phyloP scores from a whole-genome alignment of 2,329 filamentous ascomycete species.

The Nannizzia gypsea region DNA sequence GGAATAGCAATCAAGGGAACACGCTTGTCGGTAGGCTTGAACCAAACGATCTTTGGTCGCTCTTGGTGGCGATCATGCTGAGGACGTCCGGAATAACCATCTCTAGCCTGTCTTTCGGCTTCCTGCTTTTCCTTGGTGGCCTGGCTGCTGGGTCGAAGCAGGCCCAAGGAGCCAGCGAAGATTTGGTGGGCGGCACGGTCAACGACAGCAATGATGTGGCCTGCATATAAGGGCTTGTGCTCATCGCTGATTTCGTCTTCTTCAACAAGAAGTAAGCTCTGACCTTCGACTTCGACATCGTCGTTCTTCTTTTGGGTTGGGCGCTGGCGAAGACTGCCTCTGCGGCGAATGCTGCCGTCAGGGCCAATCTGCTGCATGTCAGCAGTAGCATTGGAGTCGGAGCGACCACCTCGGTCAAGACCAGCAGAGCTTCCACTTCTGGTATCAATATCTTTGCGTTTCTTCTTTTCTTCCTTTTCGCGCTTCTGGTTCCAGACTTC shows the following conservation, averaged over 20 bases:
- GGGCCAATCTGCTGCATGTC: constrained; percentile 50
- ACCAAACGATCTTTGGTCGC: constrained; percentile 99
- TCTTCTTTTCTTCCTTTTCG: constrained; percentile 99
- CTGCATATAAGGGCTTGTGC: constrained; percentile 92
- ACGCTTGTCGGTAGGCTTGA: constrained; percentile 98
- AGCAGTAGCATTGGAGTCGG: constrained; percentile 48
- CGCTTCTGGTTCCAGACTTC: constrained; percentile 98
- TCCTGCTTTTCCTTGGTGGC: constrained; percentile 99
- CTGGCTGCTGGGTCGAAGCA: constrained; percentile 91
- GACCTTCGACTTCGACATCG: constrained; percentile 95
- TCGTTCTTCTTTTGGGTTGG: constrained; percentile 99
- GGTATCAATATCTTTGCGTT: constrained; percentile 96
- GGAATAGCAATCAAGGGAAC: constrained; percentile 96
- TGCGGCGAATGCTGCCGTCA: constrained; percentile 79
- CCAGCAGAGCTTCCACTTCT: constrained; percentile 64
- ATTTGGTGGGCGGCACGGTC: constrained; percentile 96
- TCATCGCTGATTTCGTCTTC: constrained; percentile 99
- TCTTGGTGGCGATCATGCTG: constrained; percentile 80
- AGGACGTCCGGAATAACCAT: constrained; percentile 59
- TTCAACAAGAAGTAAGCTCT: constrained; percentile 90
- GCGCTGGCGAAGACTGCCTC: constrained; percentile 88
- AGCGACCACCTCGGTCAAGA: constrained; percentile 47
- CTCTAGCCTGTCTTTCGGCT: constrained; percentile 82
- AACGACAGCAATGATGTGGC: constrained; percentile 92
- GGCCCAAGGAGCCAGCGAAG: constrained; percentile 92